These are phyloP conservation scores for Rhynchospora breviuscula DNA, from an alignment of 176 grass and related monocot species.

Conservation along the genomic window DNA sequence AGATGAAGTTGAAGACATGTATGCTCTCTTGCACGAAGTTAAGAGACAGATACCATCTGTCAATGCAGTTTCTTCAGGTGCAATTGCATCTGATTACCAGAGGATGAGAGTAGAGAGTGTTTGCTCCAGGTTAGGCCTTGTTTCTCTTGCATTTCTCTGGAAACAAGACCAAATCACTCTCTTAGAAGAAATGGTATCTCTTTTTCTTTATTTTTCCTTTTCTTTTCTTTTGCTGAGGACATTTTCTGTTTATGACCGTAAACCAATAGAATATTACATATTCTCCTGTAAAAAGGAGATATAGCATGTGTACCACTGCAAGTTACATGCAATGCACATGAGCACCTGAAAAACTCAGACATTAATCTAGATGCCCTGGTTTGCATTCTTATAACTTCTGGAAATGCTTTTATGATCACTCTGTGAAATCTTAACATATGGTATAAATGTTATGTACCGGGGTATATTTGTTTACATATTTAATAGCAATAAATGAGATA, in stretches of 20 bases:
- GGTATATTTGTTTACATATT: background rate
- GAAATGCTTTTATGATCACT: background rate
- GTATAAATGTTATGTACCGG: too few relatives aligned
- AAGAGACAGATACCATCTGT: conserved; percentile 64
- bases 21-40: conserved; percentile 59
- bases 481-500: background rate
- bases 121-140: conserved; percentile 71
- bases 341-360: background rate
- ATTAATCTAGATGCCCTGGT: background rate
- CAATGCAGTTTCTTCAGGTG: conserved; percentile 65
- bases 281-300: background rate
- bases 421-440: background rate
- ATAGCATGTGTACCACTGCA: background rate
- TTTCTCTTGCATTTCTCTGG: conserved; percentile 86
- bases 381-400: background rate
- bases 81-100: conserved; percentile 94
- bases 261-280: background rate
- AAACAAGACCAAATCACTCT: conserved; percentile 89
- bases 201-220: background rate
- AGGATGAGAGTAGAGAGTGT: conserved; percentile 83
- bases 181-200: conserved; percentile 80
- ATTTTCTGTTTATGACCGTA: background rate
- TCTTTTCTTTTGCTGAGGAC: conserved; percentile 9
- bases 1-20: conserved; percentile 94
- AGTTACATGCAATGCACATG: background rate